Conservation (phyloP, 352 stramenopile genomes). For the Phytophthora fragariae region DNA sequence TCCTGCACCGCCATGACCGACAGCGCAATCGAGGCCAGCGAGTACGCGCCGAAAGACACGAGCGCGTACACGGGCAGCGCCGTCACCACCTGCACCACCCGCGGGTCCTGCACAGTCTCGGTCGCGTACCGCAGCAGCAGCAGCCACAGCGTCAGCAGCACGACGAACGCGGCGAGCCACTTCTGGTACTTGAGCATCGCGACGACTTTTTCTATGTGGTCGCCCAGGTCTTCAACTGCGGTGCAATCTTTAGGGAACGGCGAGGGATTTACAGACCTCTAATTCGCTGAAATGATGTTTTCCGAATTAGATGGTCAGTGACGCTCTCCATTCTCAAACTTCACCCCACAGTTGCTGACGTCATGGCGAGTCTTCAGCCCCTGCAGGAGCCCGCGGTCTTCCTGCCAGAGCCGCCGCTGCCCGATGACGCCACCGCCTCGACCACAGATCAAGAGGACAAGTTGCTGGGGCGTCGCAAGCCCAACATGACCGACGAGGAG, state of each 20-base stretch:
- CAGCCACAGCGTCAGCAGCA: slow-evolving; percentile 63
- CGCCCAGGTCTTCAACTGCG: not conserved
- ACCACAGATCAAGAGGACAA: slow-evolving; percentile 1
- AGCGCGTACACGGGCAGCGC: slow-evolving; percentile 75
- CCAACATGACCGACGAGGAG: slow-evolving; percentile 50
- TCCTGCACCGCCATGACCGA: slow-evolving; percentile 79
- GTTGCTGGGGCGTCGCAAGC: slow-evolving; percentile 27
- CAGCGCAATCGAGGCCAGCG: slow-evolving; percentile 67
- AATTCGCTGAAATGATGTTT: slow-evolving; percentile 27
- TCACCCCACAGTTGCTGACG: not conserved
- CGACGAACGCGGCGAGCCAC: slow-evolving; percentile 60
- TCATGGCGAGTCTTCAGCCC: slow-evolving; percentile 1
- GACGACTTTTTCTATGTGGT: slow-evolving; percentile 18
- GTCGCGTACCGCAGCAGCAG: slow-evolving; percentile 55
- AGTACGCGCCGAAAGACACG: slow-evolving; percentile 79
- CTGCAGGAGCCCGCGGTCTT: not conserved
- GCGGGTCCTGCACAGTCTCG: slow-evolving; percentile 40
- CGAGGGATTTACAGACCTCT: not conserved
- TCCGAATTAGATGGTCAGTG: slow-evolving; percentile 33
- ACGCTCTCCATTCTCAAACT: not conserved
- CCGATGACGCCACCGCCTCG: not conserved
- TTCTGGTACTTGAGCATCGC: slow-evolving; percentile 86
- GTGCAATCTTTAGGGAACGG: slow-evolving; percentile 12
- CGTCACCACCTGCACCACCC: slow-evolving; percentile 58
- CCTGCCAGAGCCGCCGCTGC: slow-evolving; percentile 12